These are phyloP conservation scores for Microbotryum intermedium DNA, from an alignment of 1,284 basidiomycete genomes.

Conservation along the genomic window DNA sequence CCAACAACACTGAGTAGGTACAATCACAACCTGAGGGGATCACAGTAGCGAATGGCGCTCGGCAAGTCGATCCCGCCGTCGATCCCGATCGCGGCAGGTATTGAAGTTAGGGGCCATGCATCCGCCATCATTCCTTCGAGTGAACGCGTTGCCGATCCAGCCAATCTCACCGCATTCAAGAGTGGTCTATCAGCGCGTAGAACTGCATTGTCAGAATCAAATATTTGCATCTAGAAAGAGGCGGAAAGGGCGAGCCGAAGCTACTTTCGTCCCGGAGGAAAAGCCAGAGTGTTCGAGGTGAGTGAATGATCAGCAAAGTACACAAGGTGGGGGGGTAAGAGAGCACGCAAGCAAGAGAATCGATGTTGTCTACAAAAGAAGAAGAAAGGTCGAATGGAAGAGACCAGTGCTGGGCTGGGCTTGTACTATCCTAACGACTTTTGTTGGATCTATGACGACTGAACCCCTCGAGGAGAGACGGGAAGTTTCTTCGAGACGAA, in stretches of 20 bases:
- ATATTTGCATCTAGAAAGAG: neutral
- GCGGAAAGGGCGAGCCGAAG: neutral
- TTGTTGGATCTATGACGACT: neutral
- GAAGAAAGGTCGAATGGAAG: neutral
- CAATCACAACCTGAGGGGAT: no score
- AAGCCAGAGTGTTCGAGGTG: neutral
- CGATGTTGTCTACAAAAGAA: neutral
- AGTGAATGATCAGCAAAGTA: neutral
- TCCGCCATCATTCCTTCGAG: neutral
- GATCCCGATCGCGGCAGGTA: neutral
- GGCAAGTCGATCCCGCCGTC: neutral
- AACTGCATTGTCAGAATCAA: neutral
- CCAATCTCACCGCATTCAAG: no score
- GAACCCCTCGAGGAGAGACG: neutral
- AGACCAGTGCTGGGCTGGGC: neutral
- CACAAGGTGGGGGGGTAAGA: neutral
- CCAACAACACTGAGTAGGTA: no score
- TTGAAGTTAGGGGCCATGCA: neutral
- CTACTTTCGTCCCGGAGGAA: neutral
- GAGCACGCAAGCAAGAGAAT: neutral
- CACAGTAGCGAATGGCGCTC: neutral
- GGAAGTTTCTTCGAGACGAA: no score
- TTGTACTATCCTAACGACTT: no score
- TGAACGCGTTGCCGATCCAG: no score
- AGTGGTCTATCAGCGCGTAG: no score